A percentile compares a stretch with the other conserved stretches of the same genome.
Conservation (phyloP, 257 asterid genomes). For the Lantana camara region DNA sequence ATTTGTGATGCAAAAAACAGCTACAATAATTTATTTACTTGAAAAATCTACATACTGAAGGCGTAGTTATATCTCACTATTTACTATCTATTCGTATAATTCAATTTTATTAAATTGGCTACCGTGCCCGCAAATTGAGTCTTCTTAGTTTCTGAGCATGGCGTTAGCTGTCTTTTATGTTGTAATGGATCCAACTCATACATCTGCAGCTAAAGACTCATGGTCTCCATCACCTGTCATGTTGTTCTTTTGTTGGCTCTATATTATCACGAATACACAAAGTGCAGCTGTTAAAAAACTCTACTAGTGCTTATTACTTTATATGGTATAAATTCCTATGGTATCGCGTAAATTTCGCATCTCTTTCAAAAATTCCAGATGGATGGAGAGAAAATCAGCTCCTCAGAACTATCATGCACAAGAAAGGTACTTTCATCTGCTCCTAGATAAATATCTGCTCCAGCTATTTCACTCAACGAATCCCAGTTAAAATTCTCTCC, state of each 20-base stretch:
- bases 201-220: too few species aligned
- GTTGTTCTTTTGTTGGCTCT: too few species aligned
- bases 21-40: background rate
- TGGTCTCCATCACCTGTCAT: too few species aligned
- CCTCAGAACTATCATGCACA: constrained; percentile 52
- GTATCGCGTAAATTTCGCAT: constrained; percentile 16
- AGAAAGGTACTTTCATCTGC: constrained; percentile 42
- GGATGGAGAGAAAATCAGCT: constrained; percentile 51
- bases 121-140: background rate
- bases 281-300: constrained; percentile 26
- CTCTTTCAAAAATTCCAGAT: constrained; percentile 58
- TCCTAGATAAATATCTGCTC: constrained; percentile 50
- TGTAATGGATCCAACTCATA: constrained; percentile 20
- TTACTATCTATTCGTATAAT: background rate
- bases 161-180: constrained; percentile 12
- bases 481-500: constrained; percentile 72
- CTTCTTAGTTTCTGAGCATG: constrained; percentile 10
- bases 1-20: background rate
- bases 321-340: constrained; percentile 19
- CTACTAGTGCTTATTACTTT: constrained; percentile 26
- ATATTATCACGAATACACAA: constrained; percentile 24
- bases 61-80: constrained; percentile 5
- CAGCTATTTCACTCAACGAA: constrained; percentile 62
- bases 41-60: background rate
- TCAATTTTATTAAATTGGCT: background rate